Conservation (phyloP, 192 early-diverging fungal species). For the Umbelopsis ramanniana region DNA sequence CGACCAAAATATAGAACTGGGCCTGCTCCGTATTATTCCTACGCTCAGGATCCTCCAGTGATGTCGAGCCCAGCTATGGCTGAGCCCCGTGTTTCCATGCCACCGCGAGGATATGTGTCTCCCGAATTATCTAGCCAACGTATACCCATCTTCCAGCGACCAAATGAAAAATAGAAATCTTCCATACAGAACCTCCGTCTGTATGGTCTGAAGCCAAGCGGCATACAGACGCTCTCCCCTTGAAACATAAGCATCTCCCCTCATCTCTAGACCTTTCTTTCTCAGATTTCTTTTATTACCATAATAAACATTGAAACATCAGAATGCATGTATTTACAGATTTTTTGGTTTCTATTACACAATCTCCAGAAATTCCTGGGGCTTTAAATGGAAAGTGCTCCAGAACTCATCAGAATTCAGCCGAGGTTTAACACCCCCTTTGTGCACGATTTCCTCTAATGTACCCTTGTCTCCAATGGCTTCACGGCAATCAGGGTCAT, state of each 20-base stretch:
- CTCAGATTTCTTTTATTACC: background rate
- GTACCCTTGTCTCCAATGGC: conserved; percentile 22
- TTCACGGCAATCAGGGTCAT: conserved; percentile 27
- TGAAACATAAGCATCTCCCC: background rate
- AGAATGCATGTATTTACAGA: background rate
- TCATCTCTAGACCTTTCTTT: background rate
- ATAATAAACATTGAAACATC: background rate
- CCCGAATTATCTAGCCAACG: conserved; percentile 9
- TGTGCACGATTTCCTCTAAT: conserved; percentile 24
- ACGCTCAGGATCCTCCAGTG: background rate
- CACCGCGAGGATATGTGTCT: conserved; percentile 8
- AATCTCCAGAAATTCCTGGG: conserved; percentile 30
- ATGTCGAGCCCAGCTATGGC: background rate
- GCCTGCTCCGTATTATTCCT: conserved; percentile 16
- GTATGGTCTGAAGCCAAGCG: background rate
- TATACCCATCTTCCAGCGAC: conserved; percentile 5
- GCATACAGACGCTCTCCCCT: background rate
- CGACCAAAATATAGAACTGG: conserved; percentile 1
- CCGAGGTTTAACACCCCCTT: conserved; percentile 27
- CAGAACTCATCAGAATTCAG: conserved; percentile 44
- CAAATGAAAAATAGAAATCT: background rate
- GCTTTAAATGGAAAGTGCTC: conserved; percentile 30
- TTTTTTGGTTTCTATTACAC: conserved; percentile 1
- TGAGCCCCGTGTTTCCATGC: conserved; percentile 1
- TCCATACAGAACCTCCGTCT: no score